phyloP scores from a whole-genome alignment of 2,329 filamentous ascomycete species.

The Aspergillus floridensis region DNA sequence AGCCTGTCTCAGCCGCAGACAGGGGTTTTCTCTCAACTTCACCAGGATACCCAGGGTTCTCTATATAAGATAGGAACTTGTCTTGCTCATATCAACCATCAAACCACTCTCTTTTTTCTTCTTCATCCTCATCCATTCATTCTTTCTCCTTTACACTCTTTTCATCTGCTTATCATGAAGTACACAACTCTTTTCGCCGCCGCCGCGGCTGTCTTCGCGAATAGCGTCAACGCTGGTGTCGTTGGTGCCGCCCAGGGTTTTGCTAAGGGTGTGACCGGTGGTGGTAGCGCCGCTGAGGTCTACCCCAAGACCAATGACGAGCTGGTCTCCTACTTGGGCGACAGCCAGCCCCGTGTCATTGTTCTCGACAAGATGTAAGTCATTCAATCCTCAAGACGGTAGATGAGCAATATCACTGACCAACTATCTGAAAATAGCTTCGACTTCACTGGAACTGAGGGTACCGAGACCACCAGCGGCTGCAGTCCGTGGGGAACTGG shows the following conservation, averaged over 20 bases:
- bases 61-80: neutral
- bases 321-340: conserved; percentile 59
- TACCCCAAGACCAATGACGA: conserved; percentile 55
- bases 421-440: conserved; percentile 8
- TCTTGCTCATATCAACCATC: neutral
- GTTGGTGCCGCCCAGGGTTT: conserved; percentile 47
- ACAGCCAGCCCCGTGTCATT: conserved; percentile 55
- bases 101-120: neutral
- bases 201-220: conserved; percentile 9
- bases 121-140: neutral
- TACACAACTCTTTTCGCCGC: conserved; percentile 12
- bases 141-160: neutral
- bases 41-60: neutral
- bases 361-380: conserved; percentile 37
- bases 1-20: neutral
- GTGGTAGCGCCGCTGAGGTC: conserved; percentile 54
- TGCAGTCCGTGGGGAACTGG: conserved; percentile 61
- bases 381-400: no score
- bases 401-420: neutral
- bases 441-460: conserved; percentile 19
- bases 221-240: conserved; percentile 11
- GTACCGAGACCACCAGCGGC: conserved; percentile 51
- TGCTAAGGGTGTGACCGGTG: conserved; percentile 58
- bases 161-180: conserved; percentile 12
- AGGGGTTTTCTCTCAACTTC: neutral